phyloP scores from a whole-genome alignment of 169 alveolate genomes.

The Plasmodium berghei region DNA sequence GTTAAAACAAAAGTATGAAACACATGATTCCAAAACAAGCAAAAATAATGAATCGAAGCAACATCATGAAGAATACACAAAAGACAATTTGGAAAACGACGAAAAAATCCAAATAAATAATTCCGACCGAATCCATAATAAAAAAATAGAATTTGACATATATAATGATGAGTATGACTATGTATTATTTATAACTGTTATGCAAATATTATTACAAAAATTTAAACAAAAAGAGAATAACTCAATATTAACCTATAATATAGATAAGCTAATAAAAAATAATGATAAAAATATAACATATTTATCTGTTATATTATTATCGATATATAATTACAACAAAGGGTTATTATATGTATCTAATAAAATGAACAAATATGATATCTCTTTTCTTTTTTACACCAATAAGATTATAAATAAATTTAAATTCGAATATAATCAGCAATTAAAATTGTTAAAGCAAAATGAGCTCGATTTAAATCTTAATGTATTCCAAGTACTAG shows the following conservation, averaged over 20 bases:
- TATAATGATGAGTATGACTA: conserved; percentile 72
- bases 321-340: conserved; percentile 64
- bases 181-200: conserved; percentile 52
- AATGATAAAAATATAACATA: conserved; percentile 61
- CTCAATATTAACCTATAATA: conserved; percentile 24
- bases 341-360: conserved; percentile 44
- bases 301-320: conserved; percentile 56
- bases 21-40: neutral
- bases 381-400: conserved; percentile 39
- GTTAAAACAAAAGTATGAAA: neutral
- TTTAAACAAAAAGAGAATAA: conserved; percentile 47
- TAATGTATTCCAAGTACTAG: conserved; percentile 1
- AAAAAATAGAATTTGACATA: conserved; percentile 44
- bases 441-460: neutral
- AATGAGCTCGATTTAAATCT: neutral
- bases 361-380: conserved; percentile 60
- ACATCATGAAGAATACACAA: neutral
- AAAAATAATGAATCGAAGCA: neutral
- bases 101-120: neutral
- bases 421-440: conserved; percentile 9
- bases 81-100: neutral
- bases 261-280: conserved; percentile 56
- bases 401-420: conserved; percentile 20
- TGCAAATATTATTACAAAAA: conserved; percentile 65
- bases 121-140: conserved; percentile 9